Evolutionary conservation across 176 grass and related monocot genomes (phyloP), one percentile per base, ranked within the genome.

Genomic region (Saccharum officinarum): DNA sequence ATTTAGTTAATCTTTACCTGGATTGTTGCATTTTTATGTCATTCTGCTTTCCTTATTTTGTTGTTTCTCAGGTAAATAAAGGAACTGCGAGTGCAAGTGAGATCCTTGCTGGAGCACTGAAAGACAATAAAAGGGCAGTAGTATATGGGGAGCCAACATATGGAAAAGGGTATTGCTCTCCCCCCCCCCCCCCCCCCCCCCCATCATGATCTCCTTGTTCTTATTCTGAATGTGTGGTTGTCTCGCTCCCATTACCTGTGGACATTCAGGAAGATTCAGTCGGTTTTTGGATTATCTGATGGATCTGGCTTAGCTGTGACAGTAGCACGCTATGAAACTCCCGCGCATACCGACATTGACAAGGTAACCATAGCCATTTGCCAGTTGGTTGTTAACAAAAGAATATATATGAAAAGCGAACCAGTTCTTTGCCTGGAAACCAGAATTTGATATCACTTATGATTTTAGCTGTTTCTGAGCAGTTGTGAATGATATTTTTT

Each of bases 1-100:
- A 47, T 44, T 69, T 22, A 20, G 36, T 75, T 15, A 57, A 73
- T 64, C 26, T 80, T 67, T 47, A 47, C 44, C 10, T 34, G 10
- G 13, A 49, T 78, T 75, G 10, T 26, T 16, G 7, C 3, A 33
- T 52, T 28, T 28, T 31, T 5, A 8, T 31, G 28, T 67, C 30
- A 15, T 68, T 34, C 9, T 50, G 18, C 0, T 69, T 52, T 68
- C 17, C 5, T 25, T 13, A 6, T 41, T 33, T 6, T 68, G 47
- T 40, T 57, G n/a, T 57, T 69, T 31, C 25, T 67, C 30, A 22
- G 97, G 97, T 99, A 47, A 99, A 99, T 63, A 93, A 91, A 94
- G 97, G 93, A 82, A 99, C 97, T 13, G 97, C 97, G 11, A 96
- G 97, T 33, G 97, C 97, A 86, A 96, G 97, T 81, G 92, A 99